Base-by-base conservation (phyloP, 2,329 filamentous ascomycete genomes). In the Pleomassaria siparia region DNA sequence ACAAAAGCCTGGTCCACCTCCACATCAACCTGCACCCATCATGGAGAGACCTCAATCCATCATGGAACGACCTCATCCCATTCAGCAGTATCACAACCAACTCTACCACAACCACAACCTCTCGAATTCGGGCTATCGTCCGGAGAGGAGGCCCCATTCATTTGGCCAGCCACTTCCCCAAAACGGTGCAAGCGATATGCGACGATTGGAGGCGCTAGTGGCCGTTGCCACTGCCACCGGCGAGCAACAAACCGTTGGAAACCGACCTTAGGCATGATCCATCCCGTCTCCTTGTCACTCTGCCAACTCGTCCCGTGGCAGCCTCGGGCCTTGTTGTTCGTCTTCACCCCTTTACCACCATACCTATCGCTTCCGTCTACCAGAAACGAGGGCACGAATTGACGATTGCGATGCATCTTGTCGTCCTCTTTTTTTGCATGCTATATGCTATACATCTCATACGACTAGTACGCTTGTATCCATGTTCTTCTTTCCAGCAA, bases 151-250 rank as follows among this genome's bases (percentile, higher is more conserved):
- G 32, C 58, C 62, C 26, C 47, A 56, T 15, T 49, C 56, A 6
- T 72, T 64, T 44, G 64, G 63, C n/a, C 64, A 63, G n/a, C 55
- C 63, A 8, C 53, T 62, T 16, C 66, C 65, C 2, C 69, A 71
- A 37, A 68, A 51, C 41, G 72, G 48, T 56, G 50, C 71, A 4
- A 72, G 74, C 32, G 77, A 81, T 33, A 79, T 84, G 77, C 72
- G 76, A 40, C 74, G 81, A 30, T 67, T 86, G 4, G 80, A 86
- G 51, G 81, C 83, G 20, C 74, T 86, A 8, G 83, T 86, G n/a
- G 82, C 83, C 4, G 82, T 85, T 33, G 83, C 83, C 4, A 85
- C 83, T 2, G 83, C 83, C 3, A 85, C 83, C 2, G 79, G 78
- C 51, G 81, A 84, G 62, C 76, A 72, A 29, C 66, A 68, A 47